These are phyloP conservation scores for Lithohypha guttulata DNA, from an alignment of 2,329 filamentous ascomycete genomes.

Conservation along the genomic window DNA sequence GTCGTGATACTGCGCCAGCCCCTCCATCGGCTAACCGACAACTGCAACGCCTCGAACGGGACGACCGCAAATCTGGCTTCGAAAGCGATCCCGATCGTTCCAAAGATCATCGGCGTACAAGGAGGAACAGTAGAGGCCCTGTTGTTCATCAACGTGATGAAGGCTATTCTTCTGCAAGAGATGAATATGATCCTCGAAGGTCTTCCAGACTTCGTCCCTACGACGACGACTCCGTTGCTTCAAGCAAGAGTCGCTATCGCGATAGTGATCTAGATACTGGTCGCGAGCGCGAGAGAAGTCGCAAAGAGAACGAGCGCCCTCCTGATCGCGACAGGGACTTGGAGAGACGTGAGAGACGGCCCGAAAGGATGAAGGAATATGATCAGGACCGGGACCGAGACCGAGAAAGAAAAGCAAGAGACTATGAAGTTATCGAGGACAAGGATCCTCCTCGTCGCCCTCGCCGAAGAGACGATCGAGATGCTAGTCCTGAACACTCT, in stretches of 20 bases:
- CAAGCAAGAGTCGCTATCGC: constrained; percentile 4
- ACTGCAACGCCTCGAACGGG: constrained; percentile 18
- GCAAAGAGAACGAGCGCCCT: constrained; percentile 8
- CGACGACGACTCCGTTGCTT: constrained; percentile 13
- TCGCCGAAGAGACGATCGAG: constrained; percentile 14
- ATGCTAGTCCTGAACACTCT: constrained; percentile 19
- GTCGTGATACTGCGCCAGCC: constrained; percentile 18
- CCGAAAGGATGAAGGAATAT: too few relatives aligned
- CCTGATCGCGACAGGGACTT: constrained; percentile 12
- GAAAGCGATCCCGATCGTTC: constrained; percentile 17
- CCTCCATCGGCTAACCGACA: constrained; percentile 16
- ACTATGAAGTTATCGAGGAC: constrained; percentile 12
- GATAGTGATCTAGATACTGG: constrained; percentile 1
- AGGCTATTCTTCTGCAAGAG: constrained; percentile 14
- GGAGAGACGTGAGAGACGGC: constrained; percentile 9
- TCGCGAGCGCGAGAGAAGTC: constrained; percentile 7
- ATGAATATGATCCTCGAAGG: constrained; percentile 8
- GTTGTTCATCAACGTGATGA: constrained; percentile 22
- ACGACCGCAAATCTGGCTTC: constrained; percentile 10
- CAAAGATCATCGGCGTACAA: constrained; percentile 11
- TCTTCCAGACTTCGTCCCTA: constrained; percentile 5
- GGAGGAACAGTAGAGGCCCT: constrained; percentile 14
- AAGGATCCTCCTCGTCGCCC: constrained; percentile 1
- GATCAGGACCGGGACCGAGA: constrained; percentile 12
- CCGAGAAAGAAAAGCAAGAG: constrained; percentile 12